A percentile compares a stretch with the other conserved stretches of the same genome.
Conservation (phyloP, 768 basidiomycete species). For the Boletus rex-veris region DNA sequence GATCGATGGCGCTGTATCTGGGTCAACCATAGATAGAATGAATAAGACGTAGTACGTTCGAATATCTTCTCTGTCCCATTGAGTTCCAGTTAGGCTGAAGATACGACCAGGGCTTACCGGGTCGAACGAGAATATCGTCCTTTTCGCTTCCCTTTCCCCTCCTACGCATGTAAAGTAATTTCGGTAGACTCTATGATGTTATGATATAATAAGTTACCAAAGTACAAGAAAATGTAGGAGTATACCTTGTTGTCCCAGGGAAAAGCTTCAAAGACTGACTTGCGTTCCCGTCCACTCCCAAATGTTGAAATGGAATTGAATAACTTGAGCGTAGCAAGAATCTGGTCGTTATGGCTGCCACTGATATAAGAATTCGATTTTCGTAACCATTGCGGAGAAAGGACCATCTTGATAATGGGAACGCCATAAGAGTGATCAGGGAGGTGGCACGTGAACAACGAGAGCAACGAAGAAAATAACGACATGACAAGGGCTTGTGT, state of each 20-base stretch:
- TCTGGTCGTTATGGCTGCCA: constrained; percentile 60
- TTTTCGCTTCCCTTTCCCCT: constrained; percentile 44
- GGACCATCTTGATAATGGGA: constrained; percentile 57
- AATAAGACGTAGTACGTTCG: constrained; percentile 73
- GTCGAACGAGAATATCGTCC: constrained; percentile 44
- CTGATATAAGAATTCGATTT: constrained; percentile 61
- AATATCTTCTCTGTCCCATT: constrained; percentile 52
- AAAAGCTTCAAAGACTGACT: constrained; percentile 61
- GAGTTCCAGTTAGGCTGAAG: neutral
- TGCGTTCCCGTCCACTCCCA: constrained; percentile 63
- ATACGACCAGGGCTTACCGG: constrained; percentile 42
- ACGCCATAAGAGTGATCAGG: constrained; percentile 60
- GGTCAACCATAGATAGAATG: constrained; percentile 67
- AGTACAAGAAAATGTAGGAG: neutral
- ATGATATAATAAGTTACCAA: neutral
- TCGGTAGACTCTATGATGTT: constrained; percentile 57
- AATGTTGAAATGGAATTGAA: constrained; percentile 60
- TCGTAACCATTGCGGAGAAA: constrained; percentile 53
- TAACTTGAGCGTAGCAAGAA: constrained; percentile 62
- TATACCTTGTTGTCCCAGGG: constrained; percentile 76
- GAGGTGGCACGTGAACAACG: constrained; percentile 64
- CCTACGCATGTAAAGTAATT: constrained; percentile 67
- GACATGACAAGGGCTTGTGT: constrained; percentile 46
- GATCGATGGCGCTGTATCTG: constrained; percentile 42
- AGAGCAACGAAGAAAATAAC: constrained; percentile 56